phyloP scores from a whole-genome alignment of 768 basidiomycete species.

The Saitozyma sp. region DNA sequence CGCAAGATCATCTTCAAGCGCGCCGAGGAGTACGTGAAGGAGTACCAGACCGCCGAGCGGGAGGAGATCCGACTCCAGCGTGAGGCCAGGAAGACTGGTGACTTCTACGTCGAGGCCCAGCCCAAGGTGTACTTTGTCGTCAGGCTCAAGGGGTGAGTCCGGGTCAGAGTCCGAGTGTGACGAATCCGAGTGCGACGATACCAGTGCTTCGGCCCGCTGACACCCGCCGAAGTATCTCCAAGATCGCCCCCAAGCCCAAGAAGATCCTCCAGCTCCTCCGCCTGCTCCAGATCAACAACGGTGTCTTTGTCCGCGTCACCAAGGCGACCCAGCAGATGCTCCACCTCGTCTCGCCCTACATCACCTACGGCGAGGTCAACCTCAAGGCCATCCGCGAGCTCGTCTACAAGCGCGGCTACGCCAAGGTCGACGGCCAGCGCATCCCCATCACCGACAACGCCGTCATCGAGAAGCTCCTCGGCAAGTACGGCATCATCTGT shows the following conservation, averaged over 20 bases:
- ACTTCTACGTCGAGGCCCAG: slow-evolving; percentile 97
- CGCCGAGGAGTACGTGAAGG: slow-evolving; percentile 96
- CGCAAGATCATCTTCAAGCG: slow-evolving; percentile 99
- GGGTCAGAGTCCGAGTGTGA: background rate
- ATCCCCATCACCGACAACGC: slow-evolving; percentile 92
- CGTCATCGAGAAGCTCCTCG: slow-evolving; percentile 85
- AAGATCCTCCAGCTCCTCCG: slow-evolving; percentile 99
- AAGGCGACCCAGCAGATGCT: slow-evolving; percentile 98
- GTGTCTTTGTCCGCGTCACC: slow-evolving; percentile 96
- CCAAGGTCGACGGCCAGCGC: slow-evolving; percentile 96
- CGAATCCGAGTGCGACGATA: background rate
- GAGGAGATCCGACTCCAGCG: slow-evolving; percentile 96
- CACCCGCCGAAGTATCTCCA: slow-evolving; percentile 79
- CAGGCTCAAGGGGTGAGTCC: slow-evolving; percentile 87
- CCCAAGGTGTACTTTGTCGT: slow-evolving; percentile 97
- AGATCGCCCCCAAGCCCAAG: slow-evolving; percentile 98
- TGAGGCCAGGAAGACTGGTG: slow-evolving; percentile 82
- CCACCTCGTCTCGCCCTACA: slow-evolving; percentile 92
- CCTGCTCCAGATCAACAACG: slow-evolving; percentile 99
- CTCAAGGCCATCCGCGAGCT: slow-evolving; percentile 94
- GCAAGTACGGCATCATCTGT: slow-evolving; percentile 93
- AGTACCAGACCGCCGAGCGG: slow-evolving; percentile 86
- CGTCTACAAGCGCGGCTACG: slow-evolving; percentile 99
- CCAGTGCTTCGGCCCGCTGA: background rate
- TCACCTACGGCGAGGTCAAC: slow-evolving; percentile 93